These are phyloP conservation scores for Pelagomonas calceolata DNA, from an alignment of 108 stramenopile species.

Conservation along the genomic window DNA sequence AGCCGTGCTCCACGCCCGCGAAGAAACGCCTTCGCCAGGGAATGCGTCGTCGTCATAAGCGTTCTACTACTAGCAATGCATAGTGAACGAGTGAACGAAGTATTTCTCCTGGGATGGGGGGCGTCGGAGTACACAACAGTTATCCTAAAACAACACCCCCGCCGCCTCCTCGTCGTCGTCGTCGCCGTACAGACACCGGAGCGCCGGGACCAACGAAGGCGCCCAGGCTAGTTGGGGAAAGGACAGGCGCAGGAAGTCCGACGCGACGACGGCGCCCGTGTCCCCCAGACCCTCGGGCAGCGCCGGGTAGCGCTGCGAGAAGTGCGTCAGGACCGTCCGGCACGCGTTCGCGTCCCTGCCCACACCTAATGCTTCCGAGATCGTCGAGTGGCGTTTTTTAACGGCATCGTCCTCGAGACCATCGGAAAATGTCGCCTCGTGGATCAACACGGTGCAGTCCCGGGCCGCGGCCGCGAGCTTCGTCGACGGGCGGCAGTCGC, in stretches of 20 bases:
- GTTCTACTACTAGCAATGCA: no score
- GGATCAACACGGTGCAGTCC: constrained; percentile 74
- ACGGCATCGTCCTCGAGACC: constrained; percentile 73
- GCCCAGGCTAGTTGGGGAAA: neutral
- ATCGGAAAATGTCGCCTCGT: constrained; percentile 96
- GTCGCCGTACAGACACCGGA: neutral
- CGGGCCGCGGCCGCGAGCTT: constrained; percentile 48
- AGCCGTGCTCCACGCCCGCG: no score
- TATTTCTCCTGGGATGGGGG: no score
- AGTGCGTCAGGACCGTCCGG: constrained; percentile 72
- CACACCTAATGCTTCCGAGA: constrained; percentile 73
- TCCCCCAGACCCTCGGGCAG: constrained; percentile 47
- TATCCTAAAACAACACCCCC: no score
- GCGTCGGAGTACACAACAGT: no score
- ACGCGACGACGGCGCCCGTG: constrained; percentile 43
- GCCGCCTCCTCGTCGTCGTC: neutral
- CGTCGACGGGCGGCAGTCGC: constrained; percentile 84
- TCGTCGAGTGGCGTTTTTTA: constrained; percentile 78
- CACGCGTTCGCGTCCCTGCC: constrained; percentile 65
- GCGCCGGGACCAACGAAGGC: neutral
- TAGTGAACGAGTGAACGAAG: no score
- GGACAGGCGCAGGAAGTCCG: constrained; percentile 59
- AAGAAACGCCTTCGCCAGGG: no score
- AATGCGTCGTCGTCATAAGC: no score
- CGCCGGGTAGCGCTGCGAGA: constrained; percentile 89